Percentiles rank a stretch among this genome's conserved stretches.
Conservation (phyloP, 805 yeast species). For the Wickerhamomyces xylosicus region DNA sequence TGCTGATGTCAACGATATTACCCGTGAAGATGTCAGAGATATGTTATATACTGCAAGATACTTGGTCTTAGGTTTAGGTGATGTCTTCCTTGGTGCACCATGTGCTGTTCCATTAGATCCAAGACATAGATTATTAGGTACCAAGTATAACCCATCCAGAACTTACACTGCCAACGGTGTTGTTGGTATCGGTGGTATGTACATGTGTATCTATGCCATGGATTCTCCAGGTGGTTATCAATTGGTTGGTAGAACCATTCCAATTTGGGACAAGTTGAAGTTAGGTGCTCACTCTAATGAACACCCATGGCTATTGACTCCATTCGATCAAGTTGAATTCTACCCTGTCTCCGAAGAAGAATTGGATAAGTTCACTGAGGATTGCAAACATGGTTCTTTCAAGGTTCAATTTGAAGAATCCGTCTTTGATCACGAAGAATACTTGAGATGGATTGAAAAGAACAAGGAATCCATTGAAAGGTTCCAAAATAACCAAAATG, state of each 20-base stretch:
- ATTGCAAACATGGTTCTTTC: conserved; percentile 74
- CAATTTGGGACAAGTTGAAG: conserved; percentile 93
- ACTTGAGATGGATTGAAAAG: conserved; percentile 66
- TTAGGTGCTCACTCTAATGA: conserved; percentile 53
- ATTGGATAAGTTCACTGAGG: conserved; percentile 58
- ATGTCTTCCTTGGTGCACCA: conserved; percentile 95
- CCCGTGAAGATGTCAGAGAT: conserved; percentile 65
- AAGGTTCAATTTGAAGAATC: conserved; percentile 64
- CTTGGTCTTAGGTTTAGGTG: conserved; percentile 92
- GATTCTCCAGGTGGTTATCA: conserved; percentile 96
- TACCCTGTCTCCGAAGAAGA: conserved; percentile 86
- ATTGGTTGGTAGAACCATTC: conserved; percentile 91
- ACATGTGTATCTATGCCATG: conserved; percentile 98
- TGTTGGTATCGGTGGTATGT: conserved; percentile 97
- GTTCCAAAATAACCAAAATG: conserved; percentile 59
- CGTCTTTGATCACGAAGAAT: conserved; percentile 74
- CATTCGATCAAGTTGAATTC: conserved; percentile 91
- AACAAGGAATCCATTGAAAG: conserved; percentile 63
- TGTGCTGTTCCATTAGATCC: conserved; percentile 98
- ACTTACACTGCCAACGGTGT: conserved; percentile 95
- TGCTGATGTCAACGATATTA: conserved; percentile 77
- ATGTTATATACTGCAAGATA: conserved; percentile 85
- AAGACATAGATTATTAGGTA: conserved; percentile 82
- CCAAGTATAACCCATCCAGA: conserved; percentile 94
- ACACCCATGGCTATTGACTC: conserved; percentile 83